Base-by-base conservation (phyloP, 495 filamentous ascomycete genomes). In the Hapsidospora chrysogenum region DNA sequence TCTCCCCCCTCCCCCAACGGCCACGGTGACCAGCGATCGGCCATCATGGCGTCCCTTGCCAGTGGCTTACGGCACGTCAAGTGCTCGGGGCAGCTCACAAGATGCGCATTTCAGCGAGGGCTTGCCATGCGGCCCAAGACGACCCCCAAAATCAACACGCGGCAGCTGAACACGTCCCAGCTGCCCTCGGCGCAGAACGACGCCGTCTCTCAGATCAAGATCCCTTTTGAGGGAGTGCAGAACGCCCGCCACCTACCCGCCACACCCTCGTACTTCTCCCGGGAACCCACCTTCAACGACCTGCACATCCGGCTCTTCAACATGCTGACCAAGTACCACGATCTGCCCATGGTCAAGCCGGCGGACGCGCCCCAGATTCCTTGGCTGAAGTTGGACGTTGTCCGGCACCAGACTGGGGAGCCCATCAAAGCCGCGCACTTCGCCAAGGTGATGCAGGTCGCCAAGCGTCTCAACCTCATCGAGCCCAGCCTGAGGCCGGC, bases 231-330 rank as follows among this genome's bases (percentile, higher is more conserved):
- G 11, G 30, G 30, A 7, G 29, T 49, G 14, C 5, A 33, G 13
- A 41, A 51, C 36, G 73, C 80, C 38, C 80, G 89, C 35, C 60
- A 92, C 17, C 60, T 92, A 23, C 89, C 89, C 13, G 65, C 69
- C 0, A 94, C 89, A 6, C 78, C 82, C 2, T 84, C 86, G 31
- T 99, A 96, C 60, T 99, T 96, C 66, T 86, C 84, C 41, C 78
- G 75, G 21, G 78, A 70, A 26, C 80, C 85, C 2, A 61, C 64
- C 23, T 95, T 92, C 65, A 87, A 77, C 58, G 89, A 99, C 55
- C 70, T 79, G 50, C 68, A 80, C 45, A 69, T 99, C 40, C 50
- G 54, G 2, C 66, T 99, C 10, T 70, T 83, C 44, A 50, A 66
- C 8, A 66, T 96, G 15, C 56, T 79, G 35, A 71, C 70, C 21